Conservation (phyloP, 2,329 filamentous ascomycete species). For the Talaromyces sp. region DNA sequence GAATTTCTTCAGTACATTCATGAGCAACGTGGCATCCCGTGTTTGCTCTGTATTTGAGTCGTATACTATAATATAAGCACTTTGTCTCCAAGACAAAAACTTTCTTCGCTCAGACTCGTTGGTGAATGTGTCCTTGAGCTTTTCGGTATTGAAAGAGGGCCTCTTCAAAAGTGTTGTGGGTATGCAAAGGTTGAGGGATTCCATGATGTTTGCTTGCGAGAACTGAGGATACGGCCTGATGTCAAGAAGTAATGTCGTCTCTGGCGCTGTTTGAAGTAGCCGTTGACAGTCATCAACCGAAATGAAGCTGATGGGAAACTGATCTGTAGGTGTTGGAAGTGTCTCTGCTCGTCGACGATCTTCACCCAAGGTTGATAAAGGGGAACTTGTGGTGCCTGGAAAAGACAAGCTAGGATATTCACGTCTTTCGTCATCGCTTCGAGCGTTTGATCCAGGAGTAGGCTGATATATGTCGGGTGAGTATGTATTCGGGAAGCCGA, state of each 20-base stretch:
- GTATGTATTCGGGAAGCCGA: conserved; percentile 11
- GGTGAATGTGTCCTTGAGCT: conserved; percentile 82
- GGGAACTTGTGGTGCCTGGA: background rate
- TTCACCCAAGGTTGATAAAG: background rate
- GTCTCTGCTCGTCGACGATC: conserved; percentile 33
- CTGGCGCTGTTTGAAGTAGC: conserved; percentile 52
- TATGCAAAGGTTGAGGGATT: conserved; percentile 89
- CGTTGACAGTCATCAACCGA: conserved; percentile 54
- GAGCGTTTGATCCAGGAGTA: background rate
- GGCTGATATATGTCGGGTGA: conserved; percentile 10
- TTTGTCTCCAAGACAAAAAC: conserved; percentile 73
- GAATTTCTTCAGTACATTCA: conserved; percentile 94
- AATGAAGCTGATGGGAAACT: conserved; percentile 51
- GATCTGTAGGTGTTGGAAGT: conserved; percentile 51
- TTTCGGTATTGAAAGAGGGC: conserved; percentile 83
- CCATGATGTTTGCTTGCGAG: conserved; percentile 67
- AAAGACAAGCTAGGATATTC: conserved; percentile 6
- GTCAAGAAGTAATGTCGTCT: conserved; percentile 70
- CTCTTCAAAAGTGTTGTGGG: conserved; percentile 91
- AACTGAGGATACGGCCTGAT: conserved; percentile 84
- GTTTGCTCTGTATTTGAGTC: conserved; percentile 72
- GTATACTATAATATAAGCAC: conserved; percentile 79
- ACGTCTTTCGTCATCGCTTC: background rate
- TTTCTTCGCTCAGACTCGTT: conserved; percentile 64
- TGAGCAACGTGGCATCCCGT: conserved; percentile 74